Conservation (phyloP, 2,329 filamentous ascomycete species). For the Sordariomycetes sp. region DNA sequence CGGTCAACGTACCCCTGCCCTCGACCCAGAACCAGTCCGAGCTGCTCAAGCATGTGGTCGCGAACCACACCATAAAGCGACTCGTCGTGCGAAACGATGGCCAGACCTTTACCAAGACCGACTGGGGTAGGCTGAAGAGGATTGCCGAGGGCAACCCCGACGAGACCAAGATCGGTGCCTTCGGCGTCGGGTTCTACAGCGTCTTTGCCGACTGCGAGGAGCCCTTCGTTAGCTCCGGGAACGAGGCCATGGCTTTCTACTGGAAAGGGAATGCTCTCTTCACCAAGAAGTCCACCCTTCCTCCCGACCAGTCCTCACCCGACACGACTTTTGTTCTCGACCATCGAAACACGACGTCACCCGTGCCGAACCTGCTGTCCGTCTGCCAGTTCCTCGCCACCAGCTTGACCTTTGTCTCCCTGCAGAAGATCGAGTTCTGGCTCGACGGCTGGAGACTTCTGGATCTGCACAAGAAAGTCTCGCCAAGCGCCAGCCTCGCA, state of each 20-base stretch:
- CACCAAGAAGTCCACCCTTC: constrained; percentile 72
- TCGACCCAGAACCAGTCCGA: constrained; percentile 55
- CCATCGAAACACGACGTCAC: constrained; percentile 80
- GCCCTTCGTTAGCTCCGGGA: constrained; percentile 88
- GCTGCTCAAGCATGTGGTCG: constrained; percentile 70
- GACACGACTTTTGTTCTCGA: constrained; percentile 92
- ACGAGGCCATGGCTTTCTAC: constrained; percentile 94
- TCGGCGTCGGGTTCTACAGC: constrained; percentile 97
- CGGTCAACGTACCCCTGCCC: constrained; percentile 63
- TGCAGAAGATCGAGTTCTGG: constrained; percentile 81
- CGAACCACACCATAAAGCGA: constrained; percentile 76
- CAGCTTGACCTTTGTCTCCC: constrained; percentile 87
- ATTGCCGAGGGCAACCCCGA: constrained; percentile 99
- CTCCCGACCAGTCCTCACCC: constrained; percentile 50
- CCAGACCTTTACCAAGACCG: constrained; percentile 74
- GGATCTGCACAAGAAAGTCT: constrained; percentile 72
- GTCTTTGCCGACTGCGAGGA: constrained; percentile 98
- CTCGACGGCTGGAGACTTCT: constrained; percentile 80
- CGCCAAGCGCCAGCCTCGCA: constrained; percentile 60
- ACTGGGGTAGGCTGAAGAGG: constrained; percentile 87
- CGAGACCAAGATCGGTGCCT: constrained; percentile 97
- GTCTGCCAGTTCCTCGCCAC: constrained; percentile 89
- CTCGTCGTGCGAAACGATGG: constrained; percentile 93
- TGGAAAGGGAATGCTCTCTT: constrained; percentile 99
- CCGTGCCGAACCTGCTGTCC: constrained; percentile 74